Base-by-base conservation (phyloP, 2,329 filamentous ascomycete species). In the Trichoderma sp. region DNA sequence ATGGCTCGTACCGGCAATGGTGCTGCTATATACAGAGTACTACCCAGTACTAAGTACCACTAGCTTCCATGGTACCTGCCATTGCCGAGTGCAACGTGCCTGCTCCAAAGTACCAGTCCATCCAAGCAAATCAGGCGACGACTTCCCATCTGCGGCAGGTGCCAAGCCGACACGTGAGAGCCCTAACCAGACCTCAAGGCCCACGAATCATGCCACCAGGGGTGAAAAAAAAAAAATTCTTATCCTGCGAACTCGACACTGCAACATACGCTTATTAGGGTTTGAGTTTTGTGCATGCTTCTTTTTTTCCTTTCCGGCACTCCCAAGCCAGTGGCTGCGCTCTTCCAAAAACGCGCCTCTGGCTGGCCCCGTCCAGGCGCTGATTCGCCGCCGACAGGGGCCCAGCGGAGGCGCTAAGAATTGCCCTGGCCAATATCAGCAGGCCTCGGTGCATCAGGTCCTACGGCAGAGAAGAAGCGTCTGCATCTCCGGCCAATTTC, bases 401-500 rank as follows among this genome's bases (percentile, higher is more conserved):
- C 32, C 17, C 7, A 27, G 53, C 54, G 64, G 39, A 22, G 64
- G 53, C 64, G 22, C 45, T 37, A 53, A 45, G 56, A 19, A n/a
- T 5, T 13, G 29, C 54, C 45, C 63, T 57, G 39, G 39, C 32
- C 54, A 45, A 27, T 27, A 52, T 50, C 64, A 39, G 29, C 45
- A 53, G 42, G 54, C 53, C 54, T 59, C 19, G 54, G 64, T 25
- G 53, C 34, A 48, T 42, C 63, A 65, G n/a, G 52, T 29, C 52
- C 52, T 65, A 42, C 19, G 45, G 59, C 42, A 22, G 42, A 19
- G 42, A 17, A 17, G 7, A n/a, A 45, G 42, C n/a, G 29, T 19
- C 27, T 54, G 52, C 54, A 66, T 67, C 19, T 59, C 54, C 64
- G 64, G 53, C 45, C 64, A 59, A 67, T 67, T 67, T 67, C 64